Evolutionary conservation across 2,329 filamentous ascomycete genomes (phyloP).

Genomic region (Ploettnerulaceae sp.): DNA sequence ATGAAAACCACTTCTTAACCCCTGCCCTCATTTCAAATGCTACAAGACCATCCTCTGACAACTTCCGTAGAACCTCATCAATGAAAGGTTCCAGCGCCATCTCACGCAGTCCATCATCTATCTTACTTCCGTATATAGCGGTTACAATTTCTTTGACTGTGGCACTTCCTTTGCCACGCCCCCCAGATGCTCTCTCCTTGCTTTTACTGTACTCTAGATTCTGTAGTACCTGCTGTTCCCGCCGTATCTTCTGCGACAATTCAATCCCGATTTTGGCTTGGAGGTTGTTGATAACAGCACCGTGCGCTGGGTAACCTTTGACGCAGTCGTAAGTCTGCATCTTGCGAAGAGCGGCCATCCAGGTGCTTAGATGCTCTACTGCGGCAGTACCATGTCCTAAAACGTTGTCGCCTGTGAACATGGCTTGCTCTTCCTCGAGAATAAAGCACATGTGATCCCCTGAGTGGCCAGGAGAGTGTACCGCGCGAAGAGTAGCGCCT

Average conservation of each 20-base stretch:
- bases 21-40: conserved; percentile 37
- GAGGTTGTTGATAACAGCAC: conserved; percentile 37
- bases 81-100: conserved; percentile 41
- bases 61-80: conserved; percentile 40
- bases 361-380: conserved; percentile 67
- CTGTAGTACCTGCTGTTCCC: conserved; percentile 39
- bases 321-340: conserved; percentile 31
- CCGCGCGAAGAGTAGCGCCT: conserved; percentile 61
- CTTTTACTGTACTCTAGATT: too few species aligned
- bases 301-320: conserved; percentile 44
- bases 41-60: conserved; percentile 41
- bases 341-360: conserved; percentile 59
- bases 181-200: conserved; percentile 9
- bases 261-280: conserved; percentile 37
- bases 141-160: conserved; percentile 41
- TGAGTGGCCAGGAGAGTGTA: conserved; percentile 67
- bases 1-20: conserved; percentile 39
- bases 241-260: conserved; percentile 36
- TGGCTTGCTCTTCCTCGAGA: conserved; percentile 67
- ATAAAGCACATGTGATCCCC: conserved; percentile 75
- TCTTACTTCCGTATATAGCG: conserved; percentile 38
- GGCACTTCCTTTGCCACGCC: conserved; percentile 32
- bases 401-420: conserved; percentile 85
- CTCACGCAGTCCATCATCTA: conserved; percentile 35
- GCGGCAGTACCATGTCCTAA: conserved; percentile 79